Conservation (phyloP, 2,329 filamentous ascomycete species). For the Epichloe bromicola region DNA sequence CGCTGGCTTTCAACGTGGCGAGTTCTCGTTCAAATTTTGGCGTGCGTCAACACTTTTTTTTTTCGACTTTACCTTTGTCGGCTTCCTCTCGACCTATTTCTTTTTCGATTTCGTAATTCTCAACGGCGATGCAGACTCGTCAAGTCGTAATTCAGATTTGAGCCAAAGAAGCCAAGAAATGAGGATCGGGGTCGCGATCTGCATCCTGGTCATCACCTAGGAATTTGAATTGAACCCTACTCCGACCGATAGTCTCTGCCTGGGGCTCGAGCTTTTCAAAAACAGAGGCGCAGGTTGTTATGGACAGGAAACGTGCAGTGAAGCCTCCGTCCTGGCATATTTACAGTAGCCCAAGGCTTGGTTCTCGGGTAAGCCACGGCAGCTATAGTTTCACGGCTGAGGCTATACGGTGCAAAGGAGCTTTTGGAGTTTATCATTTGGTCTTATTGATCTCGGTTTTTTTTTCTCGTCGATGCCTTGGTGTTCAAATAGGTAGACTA, state of each 20-base stretch:
- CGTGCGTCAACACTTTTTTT: neutral
- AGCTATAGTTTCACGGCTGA: neutral
- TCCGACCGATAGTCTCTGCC: neutral
- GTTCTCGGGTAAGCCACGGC: neutral
- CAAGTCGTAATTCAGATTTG: neutral
- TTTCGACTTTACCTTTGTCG: neutral
- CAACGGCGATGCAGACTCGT: neutral
- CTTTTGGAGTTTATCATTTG: neutral
- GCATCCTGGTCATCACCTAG: neutral
- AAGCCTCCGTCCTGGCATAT: neutral
- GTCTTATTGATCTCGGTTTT: neutral
- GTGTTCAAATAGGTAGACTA: conserved; percentile 3
- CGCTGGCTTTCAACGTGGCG: neutral
- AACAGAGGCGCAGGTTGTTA: neutral
- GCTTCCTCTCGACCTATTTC: neutral
- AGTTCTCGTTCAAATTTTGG: neutral
- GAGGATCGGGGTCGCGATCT: neutral
- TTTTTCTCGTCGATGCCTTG: neutral
- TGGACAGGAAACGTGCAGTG: neutral
- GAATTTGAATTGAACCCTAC: neutral
- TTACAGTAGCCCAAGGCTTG: neutral
- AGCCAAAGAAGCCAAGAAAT: neutral
- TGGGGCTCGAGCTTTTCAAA: neutral
- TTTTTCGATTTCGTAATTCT: neutral
- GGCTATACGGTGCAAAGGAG: neutral